A percentile compares a stretch with the other conserved stretches of the same genome.
Evolutionary conservation across 2,329 filamentous ascomycete genomes (phyloP).

Genomic region (Colletotrichum somersetense): DNA sequence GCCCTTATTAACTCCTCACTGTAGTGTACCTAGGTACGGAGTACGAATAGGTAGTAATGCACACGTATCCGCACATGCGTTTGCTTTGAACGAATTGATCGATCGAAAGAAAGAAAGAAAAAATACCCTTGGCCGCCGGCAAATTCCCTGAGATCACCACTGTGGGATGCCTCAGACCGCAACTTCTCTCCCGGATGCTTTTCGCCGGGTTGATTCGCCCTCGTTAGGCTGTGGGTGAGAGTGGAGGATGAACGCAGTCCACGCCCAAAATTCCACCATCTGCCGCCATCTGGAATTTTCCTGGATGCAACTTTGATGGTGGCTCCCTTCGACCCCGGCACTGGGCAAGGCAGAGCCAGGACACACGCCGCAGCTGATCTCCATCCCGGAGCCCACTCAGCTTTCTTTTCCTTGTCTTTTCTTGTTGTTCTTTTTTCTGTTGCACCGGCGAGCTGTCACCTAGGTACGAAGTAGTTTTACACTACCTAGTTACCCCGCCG

Average conservation of each 20-base stretch:
- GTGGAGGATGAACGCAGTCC: constrained; percentile 15
- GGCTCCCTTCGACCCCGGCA: constrained; percentile 2
- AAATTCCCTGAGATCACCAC: constrained; percentile 32
- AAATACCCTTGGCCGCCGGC: constrained; percentile 27
- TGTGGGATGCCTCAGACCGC: constrained; percentile 40
- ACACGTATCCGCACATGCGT: neutral
- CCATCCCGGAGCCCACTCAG: constrained; percentile 26
- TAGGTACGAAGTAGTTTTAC: neutral
- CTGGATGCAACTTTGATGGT: constrained; percentile 35
- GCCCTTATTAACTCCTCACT: neutral
- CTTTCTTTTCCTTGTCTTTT: constrained; percentile 18
- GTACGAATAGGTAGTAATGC: neutral
- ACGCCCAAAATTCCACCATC: constrained; percentile 16
- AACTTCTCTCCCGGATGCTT: constrained; percentile 34
- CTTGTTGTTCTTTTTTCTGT: constrained; percentile 6
- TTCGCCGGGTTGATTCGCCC: constrained; percentile 31
- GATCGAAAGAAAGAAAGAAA: neutral
- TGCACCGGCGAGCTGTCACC: constrained; percentile 34
- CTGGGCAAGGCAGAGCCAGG: constrained; percentile 32
- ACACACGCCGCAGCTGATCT: constrained; percentile 32
- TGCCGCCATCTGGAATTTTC: constrained; percentile 35
- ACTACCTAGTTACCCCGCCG: constrained; percentile 6
- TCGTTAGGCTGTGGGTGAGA: constrained; percentile 10
- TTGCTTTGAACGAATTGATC: constrained; percentile 21
- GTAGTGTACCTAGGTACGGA: too few relatives aligned